Conservation (phyloP, 192 early-diverging fungal species). For the Phlyctochytrium arcticum region DNA sequence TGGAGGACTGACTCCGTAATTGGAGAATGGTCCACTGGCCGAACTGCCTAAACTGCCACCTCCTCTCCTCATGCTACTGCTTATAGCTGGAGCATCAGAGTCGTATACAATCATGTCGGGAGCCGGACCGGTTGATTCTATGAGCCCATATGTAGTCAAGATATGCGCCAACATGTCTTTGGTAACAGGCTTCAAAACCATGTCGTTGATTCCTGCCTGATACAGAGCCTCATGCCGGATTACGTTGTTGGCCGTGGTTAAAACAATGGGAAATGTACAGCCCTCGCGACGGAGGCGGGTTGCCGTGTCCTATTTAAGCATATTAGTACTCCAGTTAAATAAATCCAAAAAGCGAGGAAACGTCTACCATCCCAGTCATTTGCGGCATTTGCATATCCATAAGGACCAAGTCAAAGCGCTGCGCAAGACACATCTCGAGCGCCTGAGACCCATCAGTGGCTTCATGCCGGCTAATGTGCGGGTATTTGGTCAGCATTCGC, state of each 20-base stretch:
- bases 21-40: too few species aligned
- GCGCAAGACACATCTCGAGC: slow-evolving; percentile 4
- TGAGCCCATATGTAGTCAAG: neutral
- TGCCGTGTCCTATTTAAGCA: neutral
- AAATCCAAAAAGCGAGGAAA: neutral
- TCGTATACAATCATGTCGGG: too few species aligned
- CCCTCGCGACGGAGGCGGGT: slow-evolving; percentile 7
- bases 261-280: slow-evolving; percentile 14
- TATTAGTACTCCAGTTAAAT: neutral
- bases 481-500: slow-evolving; percentile 12
- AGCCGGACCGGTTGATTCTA: neutral
- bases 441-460: slow-evolving; percentile 11
- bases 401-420: neutral
- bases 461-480: slow-evolving; percentile 3
- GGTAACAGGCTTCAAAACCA: slow-evolving; percentile 10
- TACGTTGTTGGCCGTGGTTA: slow-evolving; percentile 10
- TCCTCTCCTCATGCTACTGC: too few species aligned
- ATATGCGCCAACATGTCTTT: neutral
- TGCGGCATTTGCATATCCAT: slow-evolving; percentile 15
- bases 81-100: too few species aligned
- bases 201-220: neutral
- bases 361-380: slow-evolving; percentile 4
- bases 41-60: too few species aligned
- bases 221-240: neutral
- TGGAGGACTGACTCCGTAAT: too few species aligned